Percentiles rank a stretch among this genome's conserved stretches.
phyloP scores from a whole-genome alignment of 306 rosid species.

The Castanea sativa region DNA sequence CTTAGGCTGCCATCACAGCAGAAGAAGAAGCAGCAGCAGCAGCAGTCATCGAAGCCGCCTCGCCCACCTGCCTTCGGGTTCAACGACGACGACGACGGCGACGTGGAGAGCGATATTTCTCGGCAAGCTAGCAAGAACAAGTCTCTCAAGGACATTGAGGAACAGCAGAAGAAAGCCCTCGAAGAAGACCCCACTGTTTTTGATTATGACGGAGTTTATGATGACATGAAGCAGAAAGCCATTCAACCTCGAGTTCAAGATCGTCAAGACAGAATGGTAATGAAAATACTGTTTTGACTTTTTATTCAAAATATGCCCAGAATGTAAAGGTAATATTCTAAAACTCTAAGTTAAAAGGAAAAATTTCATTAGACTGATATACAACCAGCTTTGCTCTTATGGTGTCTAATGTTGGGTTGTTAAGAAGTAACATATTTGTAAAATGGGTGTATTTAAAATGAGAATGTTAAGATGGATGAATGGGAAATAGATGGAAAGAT shows the following conservation, averaged over 20 bases:
- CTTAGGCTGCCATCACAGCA: conserved; percentile 54
- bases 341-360: too few species aligned
- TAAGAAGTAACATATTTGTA: too few species aligned
- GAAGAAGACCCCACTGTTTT: conserved; percentile 82
- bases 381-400: too few species aligned
- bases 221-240: conserved; percentile 74
- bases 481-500: too few species aligned
- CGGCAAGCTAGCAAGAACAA: conserved; percentile 87
- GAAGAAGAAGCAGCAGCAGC: conserved; percentile 36
- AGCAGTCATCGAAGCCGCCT: conserved; percentile 57
- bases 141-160: conserved; percentile 80
- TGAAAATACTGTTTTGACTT: too few species aligned
- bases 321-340: not conserved
- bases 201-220: conserved; percentile 90
- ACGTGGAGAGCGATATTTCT: conserved; percentile 81
- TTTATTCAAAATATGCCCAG: not conserved
- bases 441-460: too few species aligned
- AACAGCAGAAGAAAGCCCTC: conserved; percentile 80
- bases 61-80: conserved; percentile 57
- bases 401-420: too few species aligned
- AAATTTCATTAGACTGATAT: too few species aligned
- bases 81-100: conserved; percentile 59
- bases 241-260: conserved; percentile 63
- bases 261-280: conserved; percentile 72
- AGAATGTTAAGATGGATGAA: too few species aligned